Percentiles rank a stretch among this genome's conserved stretches.
phyloP scores from a whole-genome alignment of 352 stramenopile species.

The Globisporangium ultimum region DNA sequence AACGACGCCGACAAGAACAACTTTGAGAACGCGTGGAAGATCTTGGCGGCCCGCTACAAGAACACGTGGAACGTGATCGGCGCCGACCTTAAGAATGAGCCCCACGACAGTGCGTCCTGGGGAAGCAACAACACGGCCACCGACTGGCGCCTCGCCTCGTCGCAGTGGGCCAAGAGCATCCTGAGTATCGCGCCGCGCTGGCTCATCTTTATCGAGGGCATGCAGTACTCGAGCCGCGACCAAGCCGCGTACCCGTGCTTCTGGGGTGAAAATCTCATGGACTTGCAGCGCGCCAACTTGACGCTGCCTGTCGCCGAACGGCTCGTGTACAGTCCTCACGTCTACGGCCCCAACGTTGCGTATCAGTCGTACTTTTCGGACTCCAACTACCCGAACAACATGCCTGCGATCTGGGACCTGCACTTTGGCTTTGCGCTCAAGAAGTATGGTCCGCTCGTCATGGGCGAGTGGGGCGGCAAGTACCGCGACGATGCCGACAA shows the following conservation, averaged over 20 bases:
- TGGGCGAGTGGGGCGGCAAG: slow-evolving; percentile 22
- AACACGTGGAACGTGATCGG: slow-evolving; percentile 20
- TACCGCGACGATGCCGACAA: slow-evolving; percentile 10
- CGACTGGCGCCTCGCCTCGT: slow-evolving; percentile 14
- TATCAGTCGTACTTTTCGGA: slow-evolving; percentile 4
- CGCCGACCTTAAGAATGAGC: slow-evolving; percentile 19
- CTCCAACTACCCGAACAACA: slow-evolving; percentile 11
- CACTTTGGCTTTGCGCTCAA: slow-evolving; percentile 20
- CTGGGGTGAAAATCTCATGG: slow-evolving; percentile 19
- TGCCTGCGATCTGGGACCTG: slow-evolving; percentile 23
- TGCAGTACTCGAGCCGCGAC: slow-evolving; percentile 15
- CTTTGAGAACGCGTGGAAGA: slow-evolving; percentile 18
- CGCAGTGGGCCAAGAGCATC: slow-evolving; percentile 9
- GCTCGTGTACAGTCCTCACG: slow-evolving; percentile 17
- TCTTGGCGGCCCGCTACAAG: slow-evolving; percentile 16
- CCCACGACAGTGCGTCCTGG: slow-evolving; percentile 13
- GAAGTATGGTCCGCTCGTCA: slow-evolving; percentile 11
- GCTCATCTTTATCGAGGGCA: slow-evolving; percentile 21
- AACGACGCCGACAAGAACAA: slow-evolving; percentile 8
- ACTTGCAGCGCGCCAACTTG: slow-evolving; percentile 4
- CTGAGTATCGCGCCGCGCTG: slow-evolving; percentile 11
- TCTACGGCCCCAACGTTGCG: slow-evolving; percentile 13
- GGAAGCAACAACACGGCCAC: slow-evolving; percentile 11
- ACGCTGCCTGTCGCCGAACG: slow-evolving; percentile 10
- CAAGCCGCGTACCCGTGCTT: slow-evolving; percentile 3